These are phyloP conservation scores for Primulina eburnea DNA, from an alignment of 257 asterid species.

Conservation along the genomic window DNA sequence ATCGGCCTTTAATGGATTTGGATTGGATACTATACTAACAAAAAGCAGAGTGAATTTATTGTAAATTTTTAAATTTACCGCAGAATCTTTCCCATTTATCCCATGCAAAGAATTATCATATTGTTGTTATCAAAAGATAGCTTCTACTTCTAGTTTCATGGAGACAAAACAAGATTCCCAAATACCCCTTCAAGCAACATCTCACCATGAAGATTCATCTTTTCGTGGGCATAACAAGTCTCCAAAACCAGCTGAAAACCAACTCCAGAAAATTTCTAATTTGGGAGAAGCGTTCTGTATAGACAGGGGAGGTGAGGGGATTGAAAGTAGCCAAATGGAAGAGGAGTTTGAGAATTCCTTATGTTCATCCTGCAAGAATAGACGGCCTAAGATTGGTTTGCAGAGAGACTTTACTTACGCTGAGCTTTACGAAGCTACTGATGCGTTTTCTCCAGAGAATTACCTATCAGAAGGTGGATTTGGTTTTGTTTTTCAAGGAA, in stretches of 20 bases:
- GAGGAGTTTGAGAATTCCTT: constrained; percentile 34
- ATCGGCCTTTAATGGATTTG: too few species aligned
- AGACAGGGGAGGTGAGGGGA: not conserved
- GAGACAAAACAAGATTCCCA: constrained; percentile 14
- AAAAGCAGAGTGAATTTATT: not conserved
- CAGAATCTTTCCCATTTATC: constrained; percentile 28
- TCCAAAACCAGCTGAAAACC: not conserved
- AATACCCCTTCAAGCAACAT: not conserved
- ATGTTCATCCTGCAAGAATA: constrained; percentile 58
- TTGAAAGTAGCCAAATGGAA: constrained; percentile 1
- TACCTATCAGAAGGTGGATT: constrained; percentile 73
- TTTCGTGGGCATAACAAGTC: constrained; percentile 1
- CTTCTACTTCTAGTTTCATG: constrained; percentile 23
- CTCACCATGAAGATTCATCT: not conserved
- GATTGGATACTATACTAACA: not conserved
- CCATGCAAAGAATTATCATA: constrained; percentile 12
- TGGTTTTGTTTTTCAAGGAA: constrained; percentile 55
- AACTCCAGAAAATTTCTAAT: too few species aligned
- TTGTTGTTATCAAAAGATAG: constrained; percentile 3
- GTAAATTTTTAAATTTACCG: not conserved
- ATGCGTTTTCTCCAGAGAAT: constrained; percentile 39
- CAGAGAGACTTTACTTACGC: constrained; percentile 44
- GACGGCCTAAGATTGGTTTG: constrained; percentile 40
- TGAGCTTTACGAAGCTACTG: constrained; percentile 61
- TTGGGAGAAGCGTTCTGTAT: not conserved